A percentile compares a stretch with the other conserved stretches of the same genome.
These are phyloP conservation scores for Pholiota adiposa DNA, from an alignment of 1,284 basidiomycete species.

Conservation along the genomic window DNA sequence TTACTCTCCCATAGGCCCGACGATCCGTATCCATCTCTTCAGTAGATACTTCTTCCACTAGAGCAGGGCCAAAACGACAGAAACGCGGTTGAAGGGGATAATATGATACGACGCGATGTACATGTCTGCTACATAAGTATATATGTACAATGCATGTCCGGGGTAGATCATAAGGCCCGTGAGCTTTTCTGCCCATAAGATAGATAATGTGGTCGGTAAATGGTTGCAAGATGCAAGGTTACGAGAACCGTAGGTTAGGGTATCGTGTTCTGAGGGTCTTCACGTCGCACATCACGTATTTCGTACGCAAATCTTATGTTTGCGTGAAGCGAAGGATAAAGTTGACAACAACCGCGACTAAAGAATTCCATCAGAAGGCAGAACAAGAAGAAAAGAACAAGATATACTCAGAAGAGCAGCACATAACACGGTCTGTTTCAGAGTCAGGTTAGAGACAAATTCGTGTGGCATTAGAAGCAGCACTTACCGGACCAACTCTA, in stretches of 20 bases:
- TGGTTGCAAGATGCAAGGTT: background rate
- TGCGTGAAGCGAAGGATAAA: constrained; percentile 83
- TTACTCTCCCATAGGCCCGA: constrained; percentile 43
- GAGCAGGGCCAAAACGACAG: constrained; percentile 58
- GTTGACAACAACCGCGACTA: constrained; percentile 89
- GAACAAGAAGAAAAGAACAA: background rate
- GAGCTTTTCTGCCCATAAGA: background rate
- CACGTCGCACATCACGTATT: background rate
- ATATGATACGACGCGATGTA: constrained; percentile 9
- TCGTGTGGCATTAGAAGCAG: background rate
- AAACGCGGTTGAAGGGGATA: constrained; percentile 45
- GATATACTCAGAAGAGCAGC: constrained; percentile 81
- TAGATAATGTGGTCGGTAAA: constrained; percentile 6
- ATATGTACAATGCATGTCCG: constrained; percentile 16
- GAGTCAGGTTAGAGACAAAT: constrained; percentile 12
- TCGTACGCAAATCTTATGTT: constrained; percentile 20
- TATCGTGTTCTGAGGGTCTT: background rate
- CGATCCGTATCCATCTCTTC: constrained; percentile 69
- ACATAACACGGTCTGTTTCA: constrained; percentile 80
- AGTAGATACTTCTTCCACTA: constrained; percentile 62
- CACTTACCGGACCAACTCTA: constrained; percentile 71
- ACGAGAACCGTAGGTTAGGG: background rate
- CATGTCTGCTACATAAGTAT: constrained; percentile 18
- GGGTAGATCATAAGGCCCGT: constrained; percentile 8
- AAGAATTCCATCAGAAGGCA: constrained; percentile 4